A percentile compares a stretch with the other conserved stretches of the same genome.
These are phyloP conservation scores for Panicum miliaceum DNA, from an alignment of 176 grass and related monocot species.

Conservation along the genomic window DNA sequence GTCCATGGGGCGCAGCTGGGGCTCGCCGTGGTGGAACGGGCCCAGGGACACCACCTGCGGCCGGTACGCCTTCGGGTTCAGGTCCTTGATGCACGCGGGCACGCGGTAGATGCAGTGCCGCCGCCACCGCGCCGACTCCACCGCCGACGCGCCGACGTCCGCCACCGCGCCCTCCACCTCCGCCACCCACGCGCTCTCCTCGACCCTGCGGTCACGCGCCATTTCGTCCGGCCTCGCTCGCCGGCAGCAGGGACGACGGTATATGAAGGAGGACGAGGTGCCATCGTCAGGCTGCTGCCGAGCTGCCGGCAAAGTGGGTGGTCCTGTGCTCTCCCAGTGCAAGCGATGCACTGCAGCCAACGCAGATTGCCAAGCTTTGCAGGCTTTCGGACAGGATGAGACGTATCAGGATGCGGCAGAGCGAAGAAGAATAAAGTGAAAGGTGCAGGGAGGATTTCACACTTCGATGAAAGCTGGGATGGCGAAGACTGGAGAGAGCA, in stretches of 20 bases:
- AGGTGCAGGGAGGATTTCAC: background rate
- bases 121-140: constrained; percentile 51
- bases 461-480: constrained; percentile 16
- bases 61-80: constrained; percentile 64
- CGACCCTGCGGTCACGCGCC: background rate
- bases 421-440: constrained; percentile 12
- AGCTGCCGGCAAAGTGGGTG: background rate
- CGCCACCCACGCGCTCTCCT: constrained; percentile 55
- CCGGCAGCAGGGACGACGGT: background rate
- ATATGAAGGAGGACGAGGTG: background rate
- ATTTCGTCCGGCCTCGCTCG: background rate
- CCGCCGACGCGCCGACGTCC: background rate
- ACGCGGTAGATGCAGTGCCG: constrained; percentile 64
- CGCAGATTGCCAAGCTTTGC: background rate
- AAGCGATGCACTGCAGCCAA: too few relatives aligned
- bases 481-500: background rate
- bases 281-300: background rate
- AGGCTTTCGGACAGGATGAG: constrained; percentile 41
- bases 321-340: too few relatives aligned
- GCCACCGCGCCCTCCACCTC: constrained; percentile 42
- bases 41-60: constrained; percentile 79
- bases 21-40: constrained; percentile 68
- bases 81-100: constrained; percentile 67
- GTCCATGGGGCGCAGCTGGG: constrained; percentile 62
- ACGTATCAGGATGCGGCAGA: background rate